These are phyloP conservation scores for Coemansia umbellata DNA, from an alignment of 192 early-diverging fungal species.

Conservation along the genomic window DNA sequence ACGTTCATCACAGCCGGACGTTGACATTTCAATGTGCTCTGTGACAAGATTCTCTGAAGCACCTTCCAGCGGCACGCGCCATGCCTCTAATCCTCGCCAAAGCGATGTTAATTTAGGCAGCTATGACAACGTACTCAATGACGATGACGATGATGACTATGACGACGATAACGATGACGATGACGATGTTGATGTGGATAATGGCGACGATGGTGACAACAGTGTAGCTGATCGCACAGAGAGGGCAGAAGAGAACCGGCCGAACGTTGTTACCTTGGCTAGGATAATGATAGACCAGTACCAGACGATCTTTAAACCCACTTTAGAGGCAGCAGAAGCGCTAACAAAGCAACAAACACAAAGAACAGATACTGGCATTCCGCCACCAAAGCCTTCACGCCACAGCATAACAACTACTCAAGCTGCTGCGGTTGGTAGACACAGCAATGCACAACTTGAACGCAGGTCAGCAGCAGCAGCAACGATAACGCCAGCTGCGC, in stretches of 20 bases:
- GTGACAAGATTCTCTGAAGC: constrained; percentile 38
- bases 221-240: constrained; percentile 20
- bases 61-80: neutral
- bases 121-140: constrained; percentile 1
- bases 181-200: constrained; percentile 1
- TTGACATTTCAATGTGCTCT: constrained; percentile 52
- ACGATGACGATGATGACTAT: constrained; percentile 2
- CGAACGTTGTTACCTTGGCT: constrained; percentile 43
- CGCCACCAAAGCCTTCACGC: constrained; percentile 41
- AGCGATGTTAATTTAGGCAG: neutral
- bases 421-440: neutral
- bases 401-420: neutral
- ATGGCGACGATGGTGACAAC: constrained; percentile 22
- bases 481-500: neutral
- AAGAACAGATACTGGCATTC: neutral
- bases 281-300: constrained; percentile 51
- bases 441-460: too few species aligned
- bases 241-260: constrained; percentile 29
- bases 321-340: constrained; percentile 45
- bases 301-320: constrained; percentile 44
- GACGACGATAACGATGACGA: constrained; percentile 4
- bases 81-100: neutral
- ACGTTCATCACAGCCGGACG: constrained; percentile 46
- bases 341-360: constrained; percentile 24
- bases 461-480: neutral